Evolutionary conservation across 257 asterid genomes (phyloP), one percentile per base, ranked within the genome.

Genomic region (Solanum sejunctum): DNA sequence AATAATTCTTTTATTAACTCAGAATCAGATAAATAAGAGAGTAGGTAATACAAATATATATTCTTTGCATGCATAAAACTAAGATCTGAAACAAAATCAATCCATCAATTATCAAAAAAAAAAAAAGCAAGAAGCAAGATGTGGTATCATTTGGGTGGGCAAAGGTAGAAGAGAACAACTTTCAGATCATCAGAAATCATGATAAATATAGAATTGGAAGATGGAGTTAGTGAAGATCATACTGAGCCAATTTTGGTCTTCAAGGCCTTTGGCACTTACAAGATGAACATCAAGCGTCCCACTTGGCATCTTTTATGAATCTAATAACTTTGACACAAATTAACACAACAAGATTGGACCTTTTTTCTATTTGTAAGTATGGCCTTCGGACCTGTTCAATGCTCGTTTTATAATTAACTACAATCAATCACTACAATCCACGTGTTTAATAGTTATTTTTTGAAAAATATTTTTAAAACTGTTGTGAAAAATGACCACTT

Each of bases 201-300:
- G 16, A 64, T 10, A 61, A 1, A 36, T 36, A 75, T n/a, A 73
- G 17, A 82, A 47, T 21, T 16, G 13, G 45, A 72, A 63, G 49
- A 49, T 12, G 18, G 39, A 9, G 39, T 18, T 17, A 11, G 11
- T 4, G 23, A 87, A 75, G 58, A 84, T 82, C 92, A 5, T 90
- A 93, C 97, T 85, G 47, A 95, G 83, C 75, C 91, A 88, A 87
- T 93, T 96, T 1, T 93, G 81, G 88, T 91, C 77, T 5, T 92
- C 91, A 17, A 92, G 93, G 87, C 95, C 94, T 86, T 95, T 93
- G 88, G 98, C 97, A 87, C 90, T 84, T 56, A 88, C 92, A 56
- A 95, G 97, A 85, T 90, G 84, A 72, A 95, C 97, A 90, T 95
- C 98, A 82, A 95, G 97, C 87, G 94, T 94, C 56, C 98, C 98